Conservation (phyloP, 2,329 filamentous ascomycete species). For the Calonectria hawksworthii region DNA sequence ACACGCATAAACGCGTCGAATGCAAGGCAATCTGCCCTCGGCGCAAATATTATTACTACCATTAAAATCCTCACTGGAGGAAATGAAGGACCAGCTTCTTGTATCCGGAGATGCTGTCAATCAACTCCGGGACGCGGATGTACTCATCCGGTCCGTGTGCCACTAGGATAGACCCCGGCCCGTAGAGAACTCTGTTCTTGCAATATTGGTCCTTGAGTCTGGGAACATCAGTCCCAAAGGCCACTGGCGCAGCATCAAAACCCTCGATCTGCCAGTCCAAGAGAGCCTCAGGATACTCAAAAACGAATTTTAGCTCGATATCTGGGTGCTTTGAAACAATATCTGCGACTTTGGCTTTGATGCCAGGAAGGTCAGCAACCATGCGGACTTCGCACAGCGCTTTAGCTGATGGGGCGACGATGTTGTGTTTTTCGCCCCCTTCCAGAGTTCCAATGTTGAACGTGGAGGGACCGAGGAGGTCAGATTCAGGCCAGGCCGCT, state of each 20-base stretch:
- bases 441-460: conserved; percentile 56
- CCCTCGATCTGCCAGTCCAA: conserved; percentile 55
- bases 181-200: conserved; percentile 52
- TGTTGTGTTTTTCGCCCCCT: conserved; percentile 56
- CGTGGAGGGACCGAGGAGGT: conserved; percentile 55
- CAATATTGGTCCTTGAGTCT: conserved; percentile 50
- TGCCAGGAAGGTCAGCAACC: conserved; percentile 50
- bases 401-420: conserved; percentile 53
- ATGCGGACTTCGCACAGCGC: conserved; percentile 58
- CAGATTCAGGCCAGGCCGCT: conserved; percentile 49
- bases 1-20: too few relatives aligned
- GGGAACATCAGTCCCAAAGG: conserved; percentile 57
- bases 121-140: conserved; percentile 51
- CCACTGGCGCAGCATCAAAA: conserved; percentile 53
- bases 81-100: conserved; percentile 49
- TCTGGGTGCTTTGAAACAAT: conserved; percentile 50
- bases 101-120: conserved; percentile 54
- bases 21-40: background rate
- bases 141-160: conserved; percentile 56
- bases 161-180: conserved; percentile 54
- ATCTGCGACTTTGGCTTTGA: conserved; percentile 50
- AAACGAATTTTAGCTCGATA: conserved; percentile 51
- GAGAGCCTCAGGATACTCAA: conserved; percentile 54
- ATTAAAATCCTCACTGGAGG: conserved; percentile 2
- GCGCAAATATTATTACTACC: background rate